Base-by-base conservation (phyloP, 2,329 filamentous ascomycete genomes). In the Colletotrichum tropicicola region DNA sequence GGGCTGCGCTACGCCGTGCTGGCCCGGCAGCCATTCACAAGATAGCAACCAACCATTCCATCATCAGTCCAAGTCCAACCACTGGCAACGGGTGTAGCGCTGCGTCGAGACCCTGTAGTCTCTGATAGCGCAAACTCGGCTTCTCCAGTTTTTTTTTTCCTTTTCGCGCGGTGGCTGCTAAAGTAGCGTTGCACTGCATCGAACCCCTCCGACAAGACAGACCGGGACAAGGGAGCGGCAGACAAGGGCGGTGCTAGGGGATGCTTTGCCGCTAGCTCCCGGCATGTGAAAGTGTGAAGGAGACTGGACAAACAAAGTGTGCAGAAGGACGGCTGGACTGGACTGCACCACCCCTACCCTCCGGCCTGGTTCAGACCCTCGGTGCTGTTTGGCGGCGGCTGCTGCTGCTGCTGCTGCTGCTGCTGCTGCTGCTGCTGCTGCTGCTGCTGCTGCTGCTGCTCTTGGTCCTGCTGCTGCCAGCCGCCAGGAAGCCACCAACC, bases 211-310 rank as follows among this genome's bases (percentile, higher is more conserved):
- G 61, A 48, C 35, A 30, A 27, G 60, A 48, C 52, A 52, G 55
- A 47, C 41, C 32, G 55, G 57, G 61, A 55, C 61, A 61, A 55
- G 60, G 54, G 54, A 53, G 25, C 19, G 37, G 35, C 30, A 47
- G 47, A 59, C 60, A 41, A 59, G 57, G 62, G 43, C 49, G 57
- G 48, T 49, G 44, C 49, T 61, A 51, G 56, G 43, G 35, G 17
- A 17, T 43, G 17, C 49, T 49, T 61, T 51, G 57, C 51, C 62
- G 62, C 57, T 65, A 62, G 39, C 19, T 43, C 39, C 39, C 39
- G 39, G 39, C 58, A 55, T 65, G 62, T 65, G 62, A 65, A 65
- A 61, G 58, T 64, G 60, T 64, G 60, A 64, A 64, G 60, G 60
- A n/a, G n/a, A n/a, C n/a, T n/a, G 48, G 39, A 53, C 41, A 54